Evolutionary conservation across 768 basidiomycete species (phyloP), one percentile per base, ranked within the genome.

Genomic region (Suillus sp.): DNA sequence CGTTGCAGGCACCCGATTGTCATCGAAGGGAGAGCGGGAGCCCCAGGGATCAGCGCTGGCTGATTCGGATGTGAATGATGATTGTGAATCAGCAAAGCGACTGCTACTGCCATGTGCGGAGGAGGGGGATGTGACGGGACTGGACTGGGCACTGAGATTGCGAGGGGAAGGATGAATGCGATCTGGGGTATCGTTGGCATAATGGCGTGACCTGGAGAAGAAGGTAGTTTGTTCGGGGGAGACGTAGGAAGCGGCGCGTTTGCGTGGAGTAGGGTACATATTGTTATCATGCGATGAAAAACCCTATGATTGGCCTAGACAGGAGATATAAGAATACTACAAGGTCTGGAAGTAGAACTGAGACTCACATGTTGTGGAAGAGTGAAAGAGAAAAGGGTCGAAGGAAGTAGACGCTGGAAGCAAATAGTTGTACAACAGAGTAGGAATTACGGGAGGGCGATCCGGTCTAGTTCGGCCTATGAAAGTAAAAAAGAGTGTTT

Each of bases 61-160:
- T 0, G 30, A 74, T 13, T 73, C 74, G 56, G 73, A 74, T 0
- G 72, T 67, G 13, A 65, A 64, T 32, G 69, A 74, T 3, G 72
- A 72, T 10, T 66, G 63, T 0, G 74, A 69, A 7, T 64, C 57
- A 0, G 66, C 63, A 18, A 75, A 66, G 1, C 63, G 48, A 40
- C 66, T 72, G 11, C 56, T 57, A 25, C 56, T 10, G 45, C 66
- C 68, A 59, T 66, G 60, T 2, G 37, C 69, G 1, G 68, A 74
- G 8, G 72, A 74, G 1, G 71, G 65, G 0, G 73, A 70, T 0
- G 69, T 74, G 48, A 66, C 58, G 3, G 74, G 73, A 0, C 73
- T 73, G 3, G 73, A 74, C 0, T 72, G 68, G 11, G 63, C 1
- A 37, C 74, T 73, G 1, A 69, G 20, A 20, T 51, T 34, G 7